Evolutionary conservation across 768 basidiomycete genomes (phyloP), one percentile per base, ranked within the genome.

Genomic region (Fistulinella prunicolor): DNA sequence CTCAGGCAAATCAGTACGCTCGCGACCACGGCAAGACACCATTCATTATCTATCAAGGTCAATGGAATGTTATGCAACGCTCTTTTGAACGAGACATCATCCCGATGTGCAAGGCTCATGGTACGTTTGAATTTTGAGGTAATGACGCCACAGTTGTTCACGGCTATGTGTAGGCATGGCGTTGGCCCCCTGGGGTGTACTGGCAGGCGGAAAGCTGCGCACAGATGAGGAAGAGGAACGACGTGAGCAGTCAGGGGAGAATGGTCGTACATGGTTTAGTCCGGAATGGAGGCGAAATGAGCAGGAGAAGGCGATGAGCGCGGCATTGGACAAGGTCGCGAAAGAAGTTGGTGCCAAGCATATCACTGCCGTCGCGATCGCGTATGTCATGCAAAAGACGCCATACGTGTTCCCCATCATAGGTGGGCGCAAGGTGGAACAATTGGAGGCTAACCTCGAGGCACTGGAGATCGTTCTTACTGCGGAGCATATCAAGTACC

Each of bases 61-160:
- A 35, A 9, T 70, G 65, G 70, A 65, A 55, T 42, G 44, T 65
- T 10, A 50, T 70, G 39, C 35, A 63, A 2, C 63, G 76, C 24
- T 69, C 73, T 30, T 62, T 77, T 39, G 76, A 77, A 54, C 66
- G 73, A 7, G 74, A 77, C 8, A 70, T 77, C 47, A 62, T 76
- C 40, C 68, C 65, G 0, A 69, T 69, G 65, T 60, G 58, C 16
- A 59, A 53, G 13, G 50, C 62, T 9, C 46, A 66, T 13, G 63
- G 64, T 56, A 50, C 3, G 51, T 35, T 28, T 4, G 5, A 10
- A 34, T 4, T 34, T 34, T 16, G 7, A 12, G 9, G 7, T 16
- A 9, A 28, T 3, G 5, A 24, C 10, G 1, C n/a, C 32, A 14
- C 17, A n/a, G 23, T 24, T 28, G 10, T 20, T 45, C 24, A 38